Evolutionary conservation across 2,329 filamentous ascomycete genomes (phyloP).

Genomic region (Mollisia scopiformis): DNA sequence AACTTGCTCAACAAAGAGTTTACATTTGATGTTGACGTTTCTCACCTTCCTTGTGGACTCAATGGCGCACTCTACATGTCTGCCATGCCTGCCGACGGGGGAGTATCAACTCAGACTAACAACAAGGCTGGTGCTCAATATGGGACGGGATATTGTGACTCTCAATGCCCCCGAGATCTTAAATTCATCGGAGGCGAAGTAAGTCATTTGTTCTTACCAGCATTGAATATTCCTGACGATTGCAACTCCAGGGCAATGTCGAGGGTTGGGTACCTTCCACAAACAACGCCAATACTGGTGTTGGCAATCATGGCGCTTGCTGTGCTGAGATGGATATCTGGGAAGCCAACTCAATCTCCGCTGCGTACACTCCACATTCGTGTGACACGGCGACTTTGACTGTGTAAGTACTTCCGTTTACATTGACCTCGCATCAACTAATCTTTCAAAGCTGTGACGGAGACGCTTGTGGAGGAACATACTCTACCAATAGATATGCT

Average conservation of each 20-base stretch:
- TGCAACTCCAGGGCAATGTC: conserved; percentile 49
- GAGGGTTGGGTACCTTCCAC: conserved; percentile 51
- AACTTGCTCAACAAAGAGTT: conserved; percentile 69
- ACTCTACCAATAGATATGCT: conserved; percentile 45
- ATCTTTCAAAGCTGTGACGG: conserved; percentile 5
- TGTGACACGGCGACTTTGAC: conserved; percentile 48
- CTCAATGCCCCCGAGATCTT: conserved; percentile 56
- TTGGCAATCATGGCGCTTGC: conserved; percentile 59
- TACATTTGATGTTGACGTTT: conserved; percentile 73
- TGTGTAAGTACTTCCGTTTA: conserved; percentile 36
- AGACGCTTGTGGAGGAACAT: conserved; percentile 46
- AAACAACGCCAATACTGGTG: conserved; percentile 54
- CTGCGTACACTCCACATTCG: conserved; percentile 60
- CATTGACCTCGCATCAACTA: no score
- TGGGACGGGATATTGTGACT: conserved; percentile 67
- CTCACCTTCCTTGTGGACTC: conserved; percentile 69
- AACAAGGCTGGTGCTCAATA: conserved; percentile 62
- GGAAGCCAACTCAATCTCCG: conserved; percentile 63
- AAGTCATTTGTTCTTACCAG: conserved; percentile 13
- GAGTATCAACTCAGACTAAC: conserved; percentile 49
- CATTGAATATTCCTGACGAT: background rate
- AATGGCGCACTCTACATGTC: conserved; percentile 73
- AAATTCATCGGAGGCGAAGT: conserved; percentile 58
- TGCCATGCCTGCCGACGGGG: conserved; percentile 66
- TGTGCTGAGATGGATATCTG: conserved; percentile 70